Conservation (phyloP, 768 basidiomycete genomes). For the Candolleomyces aberdarensis region DNA sequence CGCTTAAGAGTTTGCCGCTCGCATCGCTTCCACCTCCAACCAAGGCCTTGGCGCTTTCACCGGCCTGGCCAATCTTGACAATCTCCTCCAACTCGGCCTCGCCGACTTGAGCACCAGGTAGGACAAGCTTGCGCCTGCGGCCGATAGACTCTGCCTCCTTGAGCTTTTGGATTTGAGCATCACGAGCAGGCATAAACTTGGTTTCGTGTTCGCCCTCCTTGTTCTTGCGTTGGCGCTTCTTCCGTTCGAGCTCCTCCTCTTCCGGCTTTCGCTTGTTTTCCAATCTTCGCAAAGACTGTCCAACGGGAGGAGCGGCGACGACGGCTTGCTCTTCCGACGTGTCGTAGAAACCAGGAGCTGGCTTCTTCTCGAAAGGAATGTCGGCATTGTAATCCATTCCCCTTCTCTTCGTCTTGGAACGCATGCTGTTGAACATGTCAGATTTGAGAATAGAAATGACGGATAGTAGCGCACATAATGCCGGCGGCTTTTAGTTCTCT, state of each 20-base stretch:
- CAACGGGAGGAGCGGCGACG: slow-evolving; percentile 82
- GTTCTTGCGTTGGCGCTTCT: slow-evolving; percentile 78
- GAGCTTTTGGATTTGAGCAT: slow-evolving; percentile 96
- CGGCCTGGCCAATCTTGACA: slow-evolving; percentile 94
- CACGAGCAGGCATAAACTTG: slow-evolving; percentile 94
- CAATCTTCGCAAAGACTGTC: slow-evolving; percentile 84
- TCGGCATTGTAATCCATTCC: slow-evolving; percentile 99
- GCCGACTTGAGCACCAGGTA: slow-evolving; percentile 90
- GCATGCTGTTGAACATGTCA: slow-evolving; percentile 54
- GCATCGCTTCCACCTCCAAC: slow-evolving; percentile 83
- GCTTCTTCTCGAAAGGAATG: slow-evolving; percentile 97
- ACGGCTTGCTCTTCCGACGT: slow-evolving; percentile 91
- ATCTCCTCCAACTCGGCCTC: slow-evolving; percentile 96
- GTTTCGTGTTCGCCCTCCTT: slow-evolving; percentile 81
- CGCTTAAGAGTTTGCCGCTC: slow-evolving; percentile 82
- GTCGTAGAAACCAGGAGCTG: slow-evolving; percentile 96
- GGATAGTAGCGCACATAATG: slow-evolving; percentile 67
- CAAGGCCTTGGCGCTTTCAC: slow-evolving; percentile 84
- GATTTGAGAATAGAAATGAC: not conserved
- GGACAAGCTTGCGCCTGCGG: slow-evolving; percentile 74
- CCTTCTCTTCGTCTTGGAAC: slow-evolving; percentile 91
- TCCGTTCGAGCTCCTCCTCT: slow-evolving; percentile 89
- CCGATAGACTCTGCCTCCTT: slow-evolving; percentile 98
- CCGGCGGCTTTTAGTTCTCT: slow-evolving; percentile 97
- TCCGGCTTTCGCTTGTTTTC: slow-evolving; percentile 96